Evolutionary conservation across 1,284 basidiomycete species (phyloP), one percentile per base, ranked within the genome.

Genomic region (Sanghuangporus weigelae): DNA sequence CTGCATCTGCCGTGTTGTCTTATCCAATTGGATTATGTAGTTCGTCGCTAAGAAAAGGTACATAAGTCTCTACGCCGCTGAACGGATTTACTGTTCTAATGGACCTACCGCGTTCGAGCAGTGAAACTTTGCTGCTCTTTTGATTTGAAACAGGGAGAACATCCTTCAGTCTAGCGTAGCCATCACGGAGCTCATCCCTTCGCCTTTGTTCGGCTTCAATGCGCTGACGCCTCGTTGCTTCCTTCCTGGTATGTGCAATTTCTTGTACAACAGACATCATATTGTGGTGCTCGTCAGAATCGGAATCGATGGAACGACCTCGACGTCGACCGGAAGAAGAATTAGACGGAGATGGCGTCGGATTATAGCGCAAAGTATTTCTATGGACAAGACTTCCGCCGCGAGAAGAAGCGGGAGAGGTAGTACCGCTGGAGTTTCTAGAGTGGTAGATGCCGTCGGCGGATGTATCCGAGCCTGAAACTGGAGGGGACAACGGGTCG

Each of bases 191-290:
- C 76, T 94, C 92, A 73, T 95, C 91, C 68, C 93, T 82, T 64
- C 93, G 82, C 60, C 91, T 80, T 78, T 95, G 90, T 73, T 90
- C 89, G n/a, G 90, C 90, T 77, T 92, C 89, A 66, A 92, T 93
- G 65, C 91, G 80, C 76, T 93, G 90, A 70, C 84, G 80, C 55
- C 91, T 80, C 12, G 91, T 92, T 35, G 89, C 90, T 76, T 93
- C 91, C 73, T 92, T 92, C 69, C 89, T 79, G n/a, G 84, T 84
- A 72, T 86, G 83, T 7, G 88, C 88, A 61, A 91, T 78, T 65
- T 84, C 85, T 72, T 90, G 87, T 40, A 83, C 80, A 71, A 81
- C 81, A 60, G 80, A 77, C 56, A 82, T 85, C 84, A 89, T 89
- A 65, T 75, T 73, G 65, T 61, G 57, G 12, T 54, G 66, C 35